A percentile compares a stretch with the other conserved stretches of the same genome.
Conservation (phyloP, 139 green algal genomes). For the Raphidocelis subcapitata region DNA sequence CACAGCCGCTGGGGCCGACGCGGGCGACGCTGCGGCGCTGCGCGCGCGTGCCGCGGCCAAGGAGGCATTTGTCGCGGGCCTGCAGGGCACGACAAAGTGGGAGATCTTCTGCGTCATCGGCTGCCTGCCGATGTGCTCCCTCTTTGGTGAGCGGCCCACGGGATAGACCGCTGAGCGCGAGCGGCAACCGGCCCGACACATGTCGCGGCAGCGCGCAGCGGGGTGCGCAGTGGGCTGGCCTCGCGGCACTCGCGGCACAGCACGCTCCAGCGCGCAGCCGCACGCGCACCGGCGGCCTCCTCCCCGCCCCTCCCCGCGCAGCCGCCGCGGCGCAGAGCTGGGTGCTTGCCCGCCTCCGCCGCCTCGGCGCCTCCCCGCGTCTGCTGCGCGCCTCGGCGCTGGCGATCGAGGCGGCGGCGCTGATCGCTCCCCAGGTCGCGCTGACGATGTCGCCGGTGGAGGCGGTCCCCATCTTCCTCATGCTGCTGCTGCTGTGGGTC, state of each 20-base stretch:
- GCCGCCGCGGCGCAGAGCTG: too few relatives aligned
- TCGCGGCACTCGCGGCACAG: not conserved
- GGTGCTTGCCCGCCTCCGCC: not conserved
- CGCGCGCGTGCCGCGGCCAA: too few relatives aligned
- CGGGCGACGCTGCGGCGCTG: too few relatives aligned
- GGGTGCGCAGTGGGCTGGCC: not conserved
- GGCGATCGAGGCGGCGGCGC: slow-evolving; percentile 17
- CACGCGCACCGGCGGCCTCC: not conserved
- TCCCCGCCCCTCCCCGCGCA: too few relatives aligned
- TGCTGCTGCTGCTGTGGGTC: slow-evolving; percentile 29
- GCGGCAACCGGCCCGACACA: not conserved
- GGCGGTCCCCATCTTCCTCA: slow-evolving; percentile 16
- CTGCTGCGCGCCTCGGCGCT: slow-evolving; percentile 1
- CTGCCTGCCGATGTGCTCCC: slow-evolving; percentile 30
- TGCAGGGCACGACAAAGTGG: slow-evolving; percentile 43
- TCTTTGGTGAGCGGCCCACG: slow-evolving; percentile 21
- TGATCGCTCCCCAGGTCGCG: slow-evolving; percentile 24
- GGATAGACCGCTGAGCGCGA: not conserved
- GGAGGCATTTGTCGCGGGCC: slow-evolving; percentile 62
- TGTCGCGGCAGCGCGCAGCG: not conserved
- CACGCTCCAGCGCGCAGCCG: not conserved
- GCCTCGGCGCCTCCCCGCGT: not conserved
- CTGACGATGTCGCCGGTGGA: slow-evolving; percentile 15
- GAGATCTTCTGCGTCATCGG: slow-evolving; percentile 49
- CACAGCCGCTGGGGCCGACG: too few relatives aligned